Conservation (phyloP, 2,329 filamentous ascomycete genomes). For the Didymellaceae sp. region DNA sequence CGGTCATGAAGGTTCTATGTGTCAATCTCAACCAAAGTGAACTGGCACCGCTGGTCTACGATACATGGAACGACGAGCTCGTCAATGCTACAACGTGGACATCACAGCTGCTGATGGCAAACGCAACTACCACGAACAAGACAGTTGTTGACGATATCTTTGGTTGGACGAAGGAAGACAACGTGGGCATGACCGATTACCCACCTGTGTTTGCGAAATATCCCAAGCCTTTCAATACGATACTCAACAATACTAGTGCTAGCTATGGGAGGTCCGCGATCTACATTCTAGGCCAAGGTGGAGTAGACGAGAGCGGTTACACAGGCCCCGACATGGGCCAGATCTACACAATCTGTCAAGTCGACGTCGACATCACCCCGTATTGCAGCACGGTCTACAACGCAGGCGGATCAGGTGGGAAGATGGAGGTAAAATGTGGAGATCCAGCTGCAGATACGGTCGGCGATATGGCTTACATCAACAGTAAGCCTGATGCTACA, state of each 20-base stretch:
- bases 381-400: conserved; percentile 68
- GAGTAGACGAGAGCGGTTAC: conserved; percentile 14
- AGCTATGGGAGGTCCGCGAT: conserved; percentile 59
- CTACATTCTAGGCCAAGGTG: conserved; percentile 64
- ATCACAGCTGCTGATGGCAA: conserved; percentile 2
- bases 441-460: conserved; percentile 44
- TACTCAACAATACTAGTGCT: conserved; percentile 45
- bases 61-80: conserved; percentile 59
- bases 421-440: conserved; percentile 68
- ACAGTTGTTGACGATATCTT: conserved; percentile 63
- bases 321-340: conserved; percentile 25
- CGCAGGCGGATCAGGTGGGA: conserved; percentile 59
- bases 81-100: conserved; percentile 35
- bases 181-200: neutral
- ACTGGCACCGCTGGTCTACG: conserved; percentile 69
- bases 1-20: conserved; percentile 75
- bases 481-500: conserved; percentile 61
- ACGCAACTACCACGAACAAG: conserved; percentile 34
- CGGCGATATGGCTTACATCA: conserved; percentile 63
- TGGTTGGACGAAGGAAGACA: neutral
- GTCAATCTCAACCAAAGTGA: conserved; percentile 67
- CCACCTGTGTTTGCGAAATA: conserved; percentile 53
- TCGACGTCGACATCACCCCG: conserved; percentile 69
- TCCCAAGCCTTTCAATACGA: conserved; percentile 70
- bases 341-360: conserved; percentile 69